Evolutionary conservation across 345 rosid genomes (phyloP).

Genomic region (Acer saccharum): DNA sequence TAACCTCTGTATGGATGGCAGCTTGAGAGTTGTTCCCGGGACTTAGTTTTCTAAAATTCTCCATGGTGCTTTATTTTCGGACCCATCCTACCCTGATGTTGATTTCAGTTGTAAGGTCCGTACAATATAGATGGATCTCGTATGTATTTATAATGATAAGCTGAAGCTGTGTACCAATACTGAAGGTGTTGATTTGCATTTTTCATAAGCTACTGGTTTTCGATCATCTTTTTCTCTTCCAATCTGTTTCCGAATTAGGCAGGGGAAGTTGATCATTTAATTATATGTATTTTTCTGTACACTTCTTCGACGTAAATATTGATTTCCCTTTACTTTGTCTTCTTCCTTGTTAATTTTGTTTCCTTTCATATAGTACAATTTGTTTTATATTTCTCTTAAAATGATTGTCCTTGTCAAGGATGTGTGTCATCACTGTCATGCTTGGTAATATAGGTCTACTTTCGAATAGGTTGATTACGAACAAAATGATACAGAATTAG

Average conservation of each 20-base stretch:
- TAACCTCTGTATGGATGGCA: slow-evolving; percentile 36
- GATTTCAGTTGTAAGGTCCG: slow-evolving; percentile 16
- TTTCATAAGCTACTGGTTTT: background rate
- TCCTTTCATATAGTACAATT: background rate
- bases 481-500: no score
- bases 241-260: background rate
- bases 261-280: background rate
- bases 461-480: background rate
- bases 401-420: background rate
- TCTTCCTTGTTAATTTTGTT: background rate
- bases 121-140: slow-evolving; percentile 12
- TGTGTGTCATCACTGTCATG: background rate
- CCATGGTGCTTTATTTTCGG: slow-evolving; percentile 31
- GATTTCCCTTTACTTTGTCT: background rate
- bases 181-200: slow-evolving; percentile 8
- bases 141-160: slow-evolving; percentile 17
- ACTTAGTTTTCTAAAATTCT: slow-evolving; percentile 34
- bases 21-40: slow-evolving; percentile 37
- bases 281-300: background rate
- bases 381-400: background rate
- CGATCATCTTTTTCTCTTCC: background rate
- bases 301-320: background rate
- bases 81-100: slow-evolving; percentile 18
- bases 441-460: background rate
- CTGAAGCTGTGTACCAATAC: background rate